Evolutionary conservation across 768 basidiomycete genomes (phyloP).

Genomic region (Favolaschia claudopus): DNA sequence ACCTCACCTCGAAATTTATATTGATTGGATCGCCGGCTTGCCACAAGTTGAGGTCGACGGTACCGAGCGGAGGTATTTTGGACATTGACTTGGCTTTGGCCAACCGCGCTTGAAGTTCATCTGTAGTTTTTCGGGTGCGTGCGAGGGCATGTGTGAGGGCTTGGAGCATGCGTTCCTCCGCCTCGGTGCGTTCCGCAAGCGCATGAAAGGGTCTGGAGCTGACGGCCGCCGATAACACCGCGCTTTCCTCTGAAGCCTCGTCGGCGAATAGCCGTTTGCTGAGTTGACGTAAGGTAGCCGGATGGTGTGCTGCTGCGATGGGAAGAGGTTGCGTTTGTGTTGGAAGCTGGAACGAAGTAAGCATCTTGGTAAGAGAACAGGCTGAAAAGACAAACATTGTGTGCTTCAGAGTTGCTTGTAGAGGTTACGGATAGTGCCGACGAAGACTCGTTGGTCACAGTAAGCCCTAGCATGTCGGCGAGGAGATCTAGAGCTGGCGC

Average conservation of each 20-base stretch:
- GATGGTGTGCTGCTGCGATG: constrained; percentile 57
- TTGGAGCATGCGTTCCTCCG: constrained; percentile 34
- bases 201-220: not conserved
- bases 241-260: not conserved
- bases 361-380: not conserved
- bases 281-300: constrained; percentile 42
- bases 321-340: constrained; percentile 40
- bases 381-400: not conserved
- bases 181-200: constrained; percentile 30
- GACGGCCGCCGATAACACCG: not conserved
- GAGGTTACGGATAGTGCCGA: not conserved
- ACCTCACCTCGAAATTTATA: constrained; percentile 30
- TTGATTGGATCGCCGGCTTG: not conserved
- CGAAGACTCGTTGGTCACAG: not conserved
- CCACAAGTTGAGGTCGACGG: constrained; percentile 26
- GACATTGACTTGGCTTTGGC: not conserved
- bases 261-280: constrained; percentile 37
- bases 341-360: not conserved
- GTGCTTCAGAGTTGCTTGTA: not conserved
- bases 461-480: constrained; percentile 37
- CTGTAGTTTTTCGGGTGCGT: constrained; percentile 13
- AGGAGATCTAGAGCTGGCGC: constrained; percentile 39
- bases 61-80: not conserved
- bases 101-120: constrained; percentile 17
- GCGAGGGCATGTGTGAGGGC: constrained; percentile 33